Evolutionary conservation across 441 rosid genomes (phyloP).

Genomic region (Jatropha podagrica): DNA sequence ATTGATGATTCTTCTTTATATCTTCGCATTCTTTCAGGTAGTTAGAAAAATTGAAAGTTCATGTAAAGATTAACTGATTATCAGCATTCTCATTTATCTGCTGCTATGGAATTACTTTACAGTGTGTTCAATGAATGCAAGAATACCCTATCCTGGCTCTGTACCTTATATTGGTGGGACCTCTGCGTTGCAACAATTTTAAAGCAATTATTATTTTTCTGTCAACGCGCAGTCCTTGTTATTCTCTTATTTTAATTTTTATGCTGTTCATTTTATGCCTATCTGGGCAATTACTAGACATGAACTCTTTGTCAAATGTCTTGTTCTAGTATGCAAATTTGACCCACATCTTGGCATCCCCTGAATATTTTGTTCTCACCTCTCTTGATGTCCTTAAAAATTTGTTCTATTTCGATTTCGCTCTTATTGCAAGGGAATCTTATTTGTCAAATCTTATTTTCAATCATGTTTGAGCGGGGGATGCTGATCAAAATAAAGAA

Average conservation of each 20-base stretch:
- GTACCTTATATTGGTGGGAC: constrained; percentile 16
- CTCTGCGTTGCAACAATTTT: constrained; percentile 1
- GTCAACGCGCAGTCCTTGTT: constrained; percentile 15
- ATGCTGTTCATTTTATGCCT: constrained; percentile 8
- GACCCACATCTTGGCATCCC: constrained; percentile 27
- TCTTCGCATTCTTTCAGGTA: not conserved
- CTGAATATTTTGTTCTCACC: constrained; percentile 16
- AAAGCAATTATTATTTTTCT: constrained; percentile 18
- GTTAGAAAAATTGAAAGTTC: not conserved
- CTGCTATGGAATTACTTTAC: constrained; percentile 4
- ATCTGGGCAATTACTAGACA: constrained; percentile 4
- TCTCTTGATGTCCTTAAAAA: constrained; percentile 18
- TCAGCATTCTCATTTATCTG: not conserved
- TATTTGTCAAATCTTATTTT: constrained; percentile 18
- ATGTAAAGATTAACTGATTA: not conserved
- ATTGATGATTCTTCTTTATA: not conserved
- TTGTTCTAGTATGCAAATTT: constrained; percentile 9
- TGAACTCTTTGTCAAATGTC: constrained; percentile 19
- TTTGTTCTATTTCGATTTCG: constrained; percentile 16
- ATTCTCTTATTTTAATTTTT: not conserved
- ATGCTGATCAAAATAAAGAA: not conserved
- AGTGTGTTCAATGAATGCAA: constrained; percentile 18
- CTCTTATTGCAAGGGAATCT: constrained; percentile 30
- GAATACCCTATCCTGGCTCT: constrained; percentile 5
- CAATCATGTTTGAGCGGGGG: constrained; percentile 16